A percentile compares a stretch with the other conserved stretches of the same genome.
These are phyloP conservation scores for Pseudopithomyces chartarum DNA, from an alignment of 2,329 filamentous ascomycete species.

Conservation along the genomic window DNA sequence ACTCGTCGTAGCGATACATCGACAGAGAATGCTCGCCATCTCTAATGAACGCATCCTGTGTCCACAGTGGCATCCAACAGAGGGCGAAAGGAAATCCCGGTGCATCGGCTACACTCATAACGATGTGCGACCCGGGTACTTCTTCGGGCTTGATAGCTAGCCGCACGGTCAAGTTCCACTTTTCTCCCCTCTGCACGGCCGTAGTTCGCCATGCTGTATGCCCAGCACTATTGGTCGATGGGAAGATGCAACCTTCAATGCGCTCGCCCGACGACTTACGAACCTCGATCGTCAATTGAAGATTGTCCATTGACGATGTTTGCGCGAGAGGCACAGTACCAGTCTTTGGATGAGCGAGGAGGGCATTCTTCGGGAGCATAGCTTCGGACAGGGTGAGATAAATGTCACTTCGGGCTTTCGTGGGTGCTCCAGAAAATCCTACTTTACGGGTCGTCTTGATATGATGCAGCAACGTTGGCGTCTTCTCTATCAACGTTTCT, in stretches of 20 bases:
- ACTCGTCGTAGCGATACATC: conserved; percentile 90
- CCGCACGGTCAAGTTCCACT: conserved; percentile 87
- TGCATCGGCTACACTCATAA: conserved; percentile 86
- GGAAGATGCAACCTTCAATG: conserved; percentile 85
- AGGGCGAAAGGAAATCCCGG: conserved; percentile 89
- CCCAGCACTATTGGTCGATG: conserved; percentile 78
- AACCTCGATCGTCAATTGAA: conserved; percentile 90
- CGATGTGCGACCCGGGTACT: conserved; percentile 81
- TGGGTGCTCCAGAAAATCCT: conserved; percentile 90
- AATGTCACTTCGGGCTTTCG: conserved; percentile 88
- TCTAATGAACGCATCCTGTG: conserved; percentile 83
- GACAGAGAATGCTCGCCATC: conserved; percentile 83
- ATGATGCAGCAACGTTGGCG: conserved; percentile 83
- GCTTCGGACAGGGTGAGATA: conserved; percentile 86
- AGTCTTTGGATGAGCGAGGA: conserved; percentile 72
- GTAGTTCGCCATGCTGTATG: conserved; percentile 88
- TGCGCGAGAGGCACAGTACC: conserved; percentile 78
- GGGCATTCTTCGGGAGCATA: conserved; percentile 70
- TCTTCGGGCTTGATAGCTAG: conserved; percentile 79
- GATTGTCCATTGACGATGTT: conserved; percentile 68
- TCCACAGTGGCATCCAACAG: conserved; percentile 93
- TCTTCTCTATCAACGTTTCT: conserved; percentile 80
- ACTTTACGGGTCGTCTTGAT: conserved; percentile 84
- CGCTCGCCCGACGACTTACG: conserved; percentile 77
- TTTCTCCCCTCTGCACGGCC: conserved; percentile 75